Conservation (phyloP, 306 rosid genomes). For the Trifolium pratense region DNA sequence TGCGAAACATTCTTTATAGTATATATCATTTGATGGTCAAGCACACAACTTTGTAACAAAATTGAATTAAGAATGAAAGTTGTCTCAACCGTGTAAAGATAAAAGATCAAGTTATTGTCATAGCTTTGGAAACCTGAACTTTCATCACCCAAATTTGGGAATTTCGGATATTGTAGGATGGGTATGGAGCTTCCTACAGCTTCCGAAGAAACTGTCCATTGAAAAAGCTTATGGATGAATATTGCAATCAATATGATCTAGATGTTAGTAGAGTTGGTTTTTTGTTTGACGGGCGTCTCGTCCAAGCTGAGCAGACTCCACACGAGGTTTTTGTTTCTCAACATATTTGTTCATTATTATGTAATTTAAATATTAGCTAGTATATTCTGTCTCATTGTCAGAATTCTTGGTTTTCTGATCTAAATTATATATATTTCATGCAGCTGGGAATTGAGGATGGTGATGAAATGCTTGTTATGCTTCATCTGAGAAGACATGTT, state of each 20-base stretch:
- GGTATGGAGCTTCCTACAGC: background rate
- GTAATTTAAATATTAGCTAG: background rate
- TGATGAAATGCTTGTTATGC: background rate
- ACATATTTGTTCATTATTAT: background rate
- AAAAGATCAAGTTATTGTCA: no score
- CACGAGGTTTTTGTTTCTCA: background rate
- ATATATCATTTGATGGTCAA: no score
- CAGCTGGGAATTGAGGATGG: background rate
- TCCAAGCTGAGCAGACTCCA: background rate
- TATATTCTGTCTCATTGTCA: background rate
- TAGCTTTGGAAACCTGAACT: no score
- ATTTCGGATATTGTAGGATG: background rate
- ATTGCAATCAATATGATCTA: background rate
- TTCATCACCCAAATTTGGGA: no score
- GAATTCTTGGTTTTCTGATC: background rate
- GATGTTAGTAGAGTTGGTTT: background rate
- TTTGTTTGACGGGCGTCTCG: background rate
- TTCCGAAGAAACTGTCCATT: background rate
- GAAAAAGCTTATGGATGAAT: background rate
- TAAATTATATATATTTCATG: background rate
- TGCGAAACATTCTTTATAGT: no score
- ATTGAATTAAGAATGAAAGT: no score
- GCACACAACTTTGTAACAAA: no score
- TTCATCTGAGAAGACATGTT: background rate
- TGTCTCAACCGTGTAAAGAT: no score